Percentiles rank a stretch among this genome's conserved stretches.
Conservation (phyloP, 2,329 filamentous ascomycete species). For the Amauroascus niger region DNA sequence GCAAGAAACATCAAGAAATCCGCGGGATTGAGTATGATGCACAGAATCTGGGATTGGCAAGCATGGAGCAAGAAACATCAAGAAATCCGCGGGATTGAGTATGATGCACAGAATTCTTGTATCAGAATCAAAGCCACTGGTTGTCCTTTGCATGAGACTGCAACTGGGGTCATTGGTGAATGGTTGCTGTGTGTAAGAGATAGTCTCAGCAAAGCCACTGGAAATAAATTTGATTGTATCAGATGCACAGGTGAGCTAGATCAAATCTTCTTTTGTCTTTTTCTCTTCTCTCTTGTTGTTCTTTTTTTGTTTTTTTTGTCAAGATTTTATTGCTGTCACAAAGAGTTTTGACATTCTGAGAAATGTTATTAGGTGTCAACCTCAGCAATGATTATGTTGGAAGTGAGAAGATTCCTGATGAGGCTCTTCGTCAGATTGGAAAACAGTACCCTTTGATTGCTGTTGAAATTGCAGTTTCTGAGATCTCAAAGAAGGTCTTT, state of each 20-base stretch:
- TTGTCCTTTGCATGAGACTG: conserved; percentile 8
- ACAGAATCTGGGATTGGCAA: conserved; percentile 13
- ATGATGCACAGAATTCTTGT: conserved; percentile 9
- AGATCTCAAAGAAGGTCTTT: conserved; percentile 12
- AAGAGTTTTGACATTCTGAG: conserved; percentile 8
- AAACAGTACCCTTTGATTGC: conserved; percentile 11
- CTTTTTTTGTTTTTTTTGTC: background rate
- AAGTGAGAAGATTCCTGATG: conserved; percentile 14
- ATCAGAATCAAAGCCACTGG: conserved; percentile 11
- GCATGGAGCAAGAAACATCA: conserved; percentile 12
- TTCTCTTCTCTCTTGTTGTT: background rate
- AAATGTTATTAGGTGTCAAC: conserved; percentile 1
- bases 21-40: conserved; percentile 12
- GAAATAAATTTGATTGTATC: conserved; percentile 10
- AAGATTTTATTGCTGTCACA: too few species aligned
- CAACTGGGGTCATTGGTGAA: conserved; percentile 8
- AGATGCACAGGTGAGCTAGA: conserved; percentile 5
- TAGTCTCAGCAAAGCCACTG: conserved; percentile 4
- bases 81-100: conserved; percentile 11
- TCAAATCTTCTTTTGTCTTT: too few species aligned
- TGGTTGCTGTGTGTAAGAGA: conserved; percentile 4
- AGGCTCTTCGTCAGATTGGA: conserved; percentile 8
- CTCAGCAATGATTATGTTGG: conserved; percentile 6
- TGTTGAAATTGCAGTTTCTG: conserved; percentile 12
- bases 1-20: conserved; percentile 11